Evolutionary conservation across 83 land plant species (phyloP), one percentile per base, ranked within the genome.

Genomic region (Picea abies): DNA sequence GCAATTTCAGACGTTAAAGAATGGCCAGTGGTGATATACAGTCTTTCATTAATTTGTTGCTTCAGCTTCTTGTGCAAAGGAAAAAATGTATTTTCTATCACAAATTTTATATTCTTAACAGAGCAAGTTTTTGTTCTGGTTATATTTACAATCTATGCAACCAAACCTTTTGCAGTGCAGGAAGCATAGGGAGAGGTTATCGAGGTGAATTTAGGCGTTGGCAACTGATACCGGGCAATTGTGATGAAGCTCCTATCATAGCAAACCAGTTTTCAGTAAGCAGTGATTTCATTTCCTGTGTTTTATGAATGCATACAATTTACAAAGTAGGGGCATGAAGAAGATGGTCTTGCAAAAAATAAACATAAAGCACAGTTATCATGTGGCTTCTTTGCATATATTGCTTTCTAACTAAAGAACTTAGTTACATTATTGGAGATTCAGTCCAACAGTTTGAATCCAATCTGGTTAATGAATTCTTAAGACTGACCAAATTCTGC

Each of bases 211-310:
- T 97, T 81, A 90, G 89, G 67, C 89, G 97, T 19, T 96, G 93
- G 93, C 99, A 98, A 79, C 85, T 98, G 62, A 89, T 96, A 17
- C 99, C 99, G 81, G 88, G 85, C 76, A 83, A 52, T 20, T 94
- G 94, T 83, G 91, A 93, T 70, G 94, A 94, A 62, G 86, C 90
- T 63, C 94, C 96, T 63, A 84, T 96, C 78, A 82, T 87, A 63
- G 98, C 93, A 80, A 89, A 98, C 84, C 99, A 98, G 82, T 98
- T 98, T 87, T 98, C 99, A 79, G 99, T 98, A 89, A 88, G 96
- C 89, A 56, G 60, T 60, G 66, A 60, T 79, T 73, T 39, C 29
- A 32, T 79, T 32, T 79, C 15, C 66, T 79, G 10, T 22, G 15
- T 79, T 60, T 39, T 79, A 32, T 26, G n/a, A 60, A 58, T 63